Conservation (phyloP, 306 rosid species). For the Fragaria nilgerrensis region DNA sequence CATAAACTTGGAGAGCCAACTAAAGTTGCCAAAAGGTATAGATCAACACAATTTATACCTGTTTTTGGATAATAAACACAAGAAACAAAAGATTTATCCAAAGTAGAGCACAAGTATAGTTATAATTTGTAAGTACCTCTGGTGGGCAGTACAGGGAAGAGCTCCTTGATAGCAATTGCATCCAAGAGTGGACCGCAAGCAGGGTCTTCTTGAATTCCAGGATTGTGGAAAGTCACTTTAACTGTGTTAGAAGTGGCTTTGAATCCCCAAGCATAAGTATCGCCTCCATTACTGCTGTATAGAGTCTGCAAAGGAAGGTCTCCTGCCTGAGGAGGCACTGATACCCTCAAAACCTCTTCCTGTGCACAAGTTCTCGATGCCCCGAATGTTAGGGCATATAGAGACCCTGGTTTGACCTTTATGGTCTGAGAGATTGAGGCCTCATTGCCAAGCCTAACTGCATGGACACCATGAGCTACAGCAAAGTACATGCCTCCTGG, state of each 20-base stretch:
- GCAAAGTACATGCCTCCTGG: slow-evolving; percentile 88
- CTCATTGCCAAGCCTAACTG: slow-evolving; percentile 90
- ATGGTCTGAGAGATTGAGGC: slow-evolving; percentile 81
- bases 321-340: slow-evolving; percentile 67
- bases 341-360: slow-evolving; percentile 78
- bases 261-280: slow-evolving; percentile 83
- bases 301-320: slow-evolving; percentile 89
- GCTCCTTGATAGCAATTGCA: slow-evolving; percentile 87
- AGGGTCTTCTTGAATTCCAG: slow-evolving; percentile 91
- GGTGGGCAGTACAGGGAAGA: slow-evolving; percentile 59
- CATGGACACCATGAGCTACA: slow-evolving; percentile 84
- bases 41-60: neutral
- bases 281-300: slow-evolving; percentile 75
- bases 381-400: slow-evolving; percentile 73
- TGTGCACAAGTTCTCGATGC: slow-evolving; percentile 99
- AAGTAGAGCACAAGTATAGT: neutral
- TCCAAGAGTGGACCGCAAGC: slow-evolving; percentile 93
- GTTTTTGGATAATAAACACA: neutral
- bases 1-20: neutral
- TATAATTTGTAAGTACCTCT: slow-evolving; percentile 46
- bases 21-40: neutral
- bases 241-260: slow-evolving; percentile 41
- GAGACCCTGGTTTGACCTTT: slow-evolving; percentile 60
- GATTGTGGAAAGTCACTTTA: slow-evolving; percentile 75
- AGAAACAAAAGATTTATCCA: neutral